These are phyloP conservation scores for Sporothrix schenckii DNA, from an alignment of 2,329 filamentous ascomycete species.

Conservation along the genomic window DNA sequence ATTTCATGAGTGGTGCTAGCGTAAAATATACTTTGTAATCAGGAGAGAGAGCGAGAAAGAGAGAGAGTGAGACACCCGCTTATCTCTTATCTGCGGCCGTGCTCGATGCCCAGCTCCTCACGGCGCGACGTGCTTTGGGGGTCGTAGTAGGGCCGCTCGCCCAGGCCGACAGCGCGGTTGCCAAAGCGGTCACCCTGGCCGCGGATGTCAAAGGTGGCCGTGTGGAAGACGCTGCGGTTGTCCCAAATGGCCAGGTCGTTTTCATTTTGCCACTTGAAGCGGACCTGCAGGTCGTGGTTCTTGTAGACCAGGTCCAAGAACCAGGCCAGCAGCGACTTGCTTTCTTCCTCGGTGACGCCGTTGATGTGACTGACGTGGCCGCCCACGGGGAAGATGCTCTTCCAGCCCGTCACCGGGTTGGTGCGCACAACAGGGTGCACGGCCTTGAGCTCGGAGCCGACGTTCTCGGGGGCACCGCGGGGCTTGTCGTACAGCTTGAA, in stretches of 20 bases:
- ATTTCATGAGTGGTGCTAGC: background rate
- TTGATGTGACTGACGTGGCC: slow-evolving; percentile 57
- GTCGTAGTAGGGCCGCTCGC: slow-evolving; percentile 59
- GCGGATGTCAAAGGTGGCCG: slow-evolving; percentile 61
- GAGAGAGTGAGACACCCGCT: background rate
- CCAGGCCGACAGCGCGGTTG: slow-evolving; percentile 58
- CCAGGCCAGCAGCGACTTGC: slow-evolving; percentile 52
- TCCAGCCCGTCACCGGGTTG: slow-evolving; percentile 63
- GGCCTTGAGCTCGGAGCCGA: slow-evolving; percentile 52
- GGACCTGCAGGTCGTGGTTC: slow-evolving; percentile 61
- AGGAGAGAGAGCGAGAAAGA: too few relatives aligned
- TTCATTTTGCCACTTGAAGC: slow-evolving; percentile 48
- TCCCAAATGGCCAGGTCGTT: slow-evolving; percentile 62
- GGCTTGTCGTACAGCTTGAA: slow-evolving; percentile 52
- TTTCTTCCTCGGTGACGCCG: slow-evolving; percentile 53
- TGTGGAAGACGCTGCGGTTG: slow-evolving; percentile 60
- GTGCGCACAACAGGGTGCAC: slow-evolving; percentile 60
- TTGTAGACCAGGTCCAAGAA: slow-evolving; percentile 55
- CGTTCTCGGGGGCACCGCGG: slow-evolving; percentile 56
- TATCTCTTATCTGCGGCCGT: slow-evolving; percentile 18
- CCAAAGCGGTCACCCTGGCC: slow-evolving; percentile 50
- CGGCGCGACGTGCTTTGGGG: slow-evolving; percentile 52
- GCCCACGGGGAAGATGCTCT: slow-evolving; percentile 57
- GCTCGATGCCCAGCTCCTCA: slow-evolving; percentile 25
- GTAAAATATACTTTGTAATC: background rate